Evolutionary conservation across 83 land plant genomes (phyloP).

Genomic region (Picea abies): DNA sequence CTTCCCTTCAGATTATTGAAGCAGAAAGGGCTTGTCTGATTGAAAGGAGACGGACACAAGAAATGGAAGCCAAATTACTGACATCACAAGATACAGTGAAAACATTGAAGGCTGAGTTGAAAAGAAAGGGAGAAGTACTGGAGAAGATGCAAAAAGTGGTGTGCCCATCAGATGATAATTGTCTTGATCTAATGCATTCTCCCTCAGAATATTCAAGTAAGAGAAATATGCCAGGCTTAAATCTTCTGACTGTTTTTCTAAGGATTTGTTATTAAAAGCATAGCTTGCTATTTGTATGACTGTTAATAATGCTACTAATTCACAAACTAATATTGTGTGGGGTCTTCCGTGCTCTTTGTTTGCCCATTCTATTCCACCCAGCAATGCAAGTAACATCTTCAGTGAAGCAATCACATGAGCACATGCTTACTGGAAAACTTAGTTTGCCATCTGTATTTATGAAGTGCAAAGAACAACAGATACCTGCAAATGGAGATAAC

Average conservation of each 20-base stretch:
- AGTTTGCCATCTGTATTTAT: slow-evolving; percentile 2
- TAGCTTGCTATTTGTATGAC: not conserved
- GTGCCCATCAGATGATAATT: slow-evolving; percentile 5
- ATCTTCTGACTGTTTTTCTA: not conserved
- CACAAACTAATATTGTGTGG: not conserved
- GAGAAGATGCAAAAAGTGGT: slow-evolving; percentile 32
- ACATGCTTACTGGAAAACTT: not conserved
- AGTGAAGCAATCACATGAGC: not conserved
- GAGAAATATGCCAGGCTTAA: slow-evolving; percentile 1
- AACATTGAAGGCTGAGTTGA: slow-evolving; percentile 28
- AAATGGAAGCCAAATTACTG: slow-evolving; percentile 35
- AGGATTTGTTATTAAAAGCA: not conserved
- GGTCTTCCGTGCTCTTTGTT: not conserved
- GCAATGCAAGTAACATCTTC: slow-evolving; percentile 1
- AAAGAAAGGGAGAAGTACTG: slow-evolving; percentile 35
- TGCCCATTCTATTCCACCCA: not conserved
- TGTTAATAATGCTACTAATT: not conserved
- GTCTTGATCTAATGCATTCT: not conserved
- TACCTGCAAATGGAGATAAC: not conserved
- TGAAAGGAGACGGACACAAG: slow-evolving; percentile 45
- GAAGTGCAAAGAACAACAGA: not conserved
- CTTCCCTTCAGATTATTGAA: slow-evolving; percentile 35
- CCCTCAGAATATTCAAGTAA: slow-evolving; percentile 6
- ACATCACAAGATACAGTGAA: slow-evolving; percentile 31
- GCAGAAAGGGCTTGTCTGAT: slow-evolving; percentile 25